Conservation (phyloP, 1,284 basidiomycete species). For the Moesziomyces antarcticus region DNA sequence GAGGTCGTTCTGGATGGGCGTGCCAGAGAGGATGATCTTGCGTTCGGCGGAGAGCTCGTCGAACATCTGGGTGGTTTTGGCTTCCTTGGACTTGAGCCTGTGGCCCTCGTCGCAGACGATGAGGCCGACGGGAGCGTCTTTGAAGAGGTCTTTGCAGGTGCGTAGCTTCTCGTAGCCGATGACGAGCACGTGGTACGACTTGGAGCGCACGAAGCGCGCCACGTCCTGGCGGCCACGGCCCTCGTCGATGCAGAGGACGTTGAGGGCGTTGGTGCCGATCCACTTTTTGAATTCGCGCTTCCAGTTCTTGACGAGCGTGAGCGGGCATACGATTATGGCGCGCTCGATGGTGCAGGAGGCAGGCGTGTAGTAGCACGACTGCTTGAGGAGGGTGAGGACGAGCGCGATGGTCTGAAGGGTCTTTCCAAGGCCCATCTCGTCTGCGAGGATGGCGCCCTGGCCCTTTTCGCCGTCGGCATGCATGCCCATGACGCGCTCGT, state of each 20-base stretch:
- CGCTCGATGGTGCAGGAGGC: slow-evolving; percentile 54
- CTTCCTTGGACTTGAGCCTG: slow-evolving; percentile 88
- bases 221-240: slow-evolving; percentile 46
- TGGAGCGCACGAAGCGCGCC: slow-evolving; percentile 65
- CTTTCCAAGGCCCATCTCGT: slow-evolving; percentile 84
- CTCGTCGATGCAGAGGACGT: slow-evolving; percentile 79
- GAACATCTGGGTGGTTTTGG: slow-evolving; percentile 91
- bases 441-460: slow-evolving; percentile 96
- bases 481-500: slow-evolving; percentile 93
- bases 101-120: slow-evolving; percentile 98
- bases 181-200: slow-evolving; percentile 82
- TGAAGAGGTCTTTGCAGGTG: slow-evolving; percentile 55
- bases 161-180: slow-evolving; percentile 94
- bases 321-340: slow-evolving; percentile 84
- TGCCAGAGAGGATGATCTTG: slow-evolving; percentile 87
- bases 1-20: slow-evolving; percentile 94
- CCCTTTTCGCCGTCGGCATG: slow-evolving; percentile 79
- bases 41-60: slow-evolving; percentile 79
- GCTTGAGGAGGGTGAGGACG: slow-evolving; percentile 60
- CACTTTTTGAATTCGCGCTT: slow-evolving; percentile 94
- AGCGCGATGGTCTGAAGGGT: slow-evolving; percentile 65
- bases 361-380: slow-evolving; percentile 62
- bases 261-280: slow-evolving; percentile 77
- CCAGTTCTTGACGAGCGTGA: slow-evolving; percentile 95
- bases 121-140: slow-evolving; percentile 78